phyloP scores from a whole-genome alignment of 306 rosid genomes.

The Abrus pulchellus region DNA sequence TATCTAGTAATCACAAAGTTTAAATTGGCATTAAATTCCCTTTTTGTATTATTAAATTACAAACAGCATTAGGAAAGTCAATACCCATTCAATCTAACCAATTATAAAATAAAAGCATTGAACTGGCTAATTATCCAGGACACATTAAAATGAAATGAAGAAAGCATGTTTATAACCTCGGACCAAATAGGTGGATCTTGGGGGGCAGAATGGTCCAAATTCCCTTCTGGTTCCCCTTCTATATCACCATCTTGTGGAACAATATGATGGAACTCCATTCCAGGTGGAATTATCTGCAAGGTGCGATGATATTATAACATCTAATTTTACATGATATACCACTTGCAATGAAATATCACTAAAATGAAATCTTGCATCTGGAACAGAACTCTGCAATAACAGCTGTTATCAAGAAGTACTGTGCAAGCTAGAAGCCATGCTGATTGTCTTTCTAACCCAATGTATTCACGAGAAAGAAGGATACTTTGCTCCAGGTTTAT shows the following conservation, averaged over 20 bases:
- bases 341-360: conserved; percentile 38
- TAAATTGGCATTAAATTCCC: conserved; percentile 41
- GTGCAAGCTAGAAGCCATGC: conserved; percentile 24
- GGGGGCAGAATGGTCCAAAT: conserved; percentile 84
- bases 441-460: conserved; percentile 29
- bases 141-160: conserved; percentile 42
- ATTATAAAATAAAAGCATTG: conserved; percentile 36
- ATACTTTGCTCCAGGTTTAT: not conserved
- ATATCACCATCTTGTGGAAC: conserved; percentile 88
- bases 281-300: conserved; percentile 92
- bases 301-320: conserved; percentile 39
- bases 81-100: conserved; percentile 22
- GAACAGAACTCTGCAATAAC: conserved; percentile 41
- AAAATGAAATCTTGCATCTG: conserved; percentile 34
- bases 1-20: conserved; percentile 66
- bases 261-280: conserved; percentile 99
- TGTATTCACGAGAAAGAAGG: conserved; percentile 20
- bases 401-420: conserved; percentile 29
- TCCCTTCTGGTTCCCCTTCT: conserved; percentile 87
- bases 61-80: conserved; percentile 26
- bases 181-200: conserved; percentile 97
- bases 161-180: conserved; percentile 70
- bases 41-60: conserved; percentile 43
- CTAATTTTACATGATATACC: conserved; percentile 29
- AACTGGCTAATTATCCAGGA: conserved; percentile 43